Percentiles rank a stretch among this genome's conserved stretches.
phyloP scores from a whole-genome alignment of 371 early-diverging fungal species.

The Mortierella sp. region DNA sequence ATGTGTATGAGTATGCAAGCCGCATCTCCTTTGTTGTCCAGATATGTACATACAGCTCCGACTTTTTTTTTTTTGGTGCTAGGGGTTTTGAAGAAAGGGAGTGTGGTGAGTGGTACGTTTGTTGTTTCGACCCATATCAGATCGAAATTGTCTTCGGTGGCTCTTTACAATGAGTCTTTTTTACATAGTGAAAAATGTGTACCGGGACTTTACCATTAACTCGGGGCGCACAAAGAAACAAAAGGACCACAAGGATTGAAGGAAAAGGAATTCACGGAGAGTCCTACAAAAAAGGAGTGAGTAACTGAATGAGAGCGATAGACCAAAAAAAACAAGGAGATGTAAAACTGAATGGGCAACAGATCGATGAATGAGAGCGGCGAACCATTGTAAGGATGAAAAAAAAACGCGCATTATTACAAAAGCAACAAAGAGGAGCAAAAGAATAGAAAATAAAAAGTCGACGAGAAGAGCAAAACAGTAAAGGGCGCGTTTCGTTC shows the following conservation, averaged over 20 bases:
- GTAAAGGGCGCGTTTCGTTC: conserved; percentile 9
- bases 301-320: neutral
- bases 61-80: neutral
- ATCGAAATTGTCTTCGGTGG: neutral
- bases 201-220: neutral
- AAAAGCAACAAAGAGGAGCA: conserved; percentile 1
- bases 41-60: conserved; percentile 13
- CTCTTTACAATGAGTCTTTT: neutral
- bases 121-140: too few relatives aligned
- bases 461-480: neutral
- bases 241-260: neutral
- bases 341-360: neutral
- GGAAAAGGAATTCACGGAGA: neutral
- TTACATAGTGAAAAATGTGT: neutral
- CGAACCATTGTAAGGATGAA: neutral
- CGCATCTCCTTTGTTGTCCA: neutral
- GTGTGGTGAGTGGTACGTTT: neutral
- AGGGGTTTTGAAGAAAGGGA: neutral
- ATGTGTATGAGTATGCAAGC: neutral
- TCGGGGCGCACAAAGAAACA: conserved; percentile 1
- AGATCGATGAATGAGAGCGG: neutral
- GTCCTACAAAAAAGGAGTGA: neutral
- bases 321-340: neutral
- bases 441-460: neutral
- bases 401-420: conserved; percentile 6